A percentile compares a stretch with the other conserved stretches of the same genome.
phyloP scores from a whole-genome alignment of 2,329 filamentous ascomycete genomes.

The Penicillium freii region DNA sequence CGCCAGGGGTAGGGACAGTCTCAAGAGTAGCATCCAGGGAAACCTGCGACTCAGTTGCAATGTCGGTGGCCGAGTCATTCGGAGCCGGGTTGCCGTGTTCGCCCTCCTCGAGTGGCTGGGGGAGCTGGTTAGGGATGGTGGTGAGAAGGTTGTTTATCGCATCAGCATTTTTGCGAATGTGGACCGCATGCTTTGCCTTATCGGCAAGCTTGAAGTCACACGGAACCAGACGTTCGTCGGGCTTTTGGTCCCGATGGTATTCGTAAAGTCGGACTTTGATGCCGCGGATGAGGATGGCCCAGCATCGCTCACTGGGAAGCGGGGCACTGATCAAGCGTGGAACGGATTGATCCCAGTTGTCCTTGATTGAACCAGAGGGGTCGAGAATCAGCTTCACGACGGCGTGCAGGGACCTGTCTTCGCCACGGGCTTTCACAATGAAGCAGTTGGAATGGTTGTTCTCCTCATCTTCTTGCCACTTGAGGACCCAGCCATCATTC shows the following conservation, averaged over 20 bases:
- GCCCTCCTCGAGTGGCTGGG: not conserved
- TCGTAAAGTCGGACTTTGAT: slow-evolving; percentile 1
- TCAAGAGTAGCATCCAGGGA: not conserved
- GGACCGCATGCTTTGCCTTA: not conserved
- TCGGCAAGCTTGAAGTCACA: slow-evolving; percentile 3
- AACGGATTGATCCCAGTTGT: not conserved
- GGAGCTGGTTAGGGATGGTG: not conserved
- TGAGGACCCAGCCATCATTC: not conserved
- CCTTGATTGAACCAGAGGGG: not conserved
- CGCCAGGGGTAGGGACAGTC: not conserved
- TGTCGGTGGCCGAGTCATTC: not conserved
- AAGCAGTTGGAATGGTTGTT: not conserved
- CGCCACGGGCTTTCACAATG: not conserved
- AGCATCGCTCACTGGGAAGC: not conserved
- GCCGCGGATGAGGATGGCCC: slow-evolving; percentile 2
- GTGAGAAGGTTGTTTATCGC: not conserved
- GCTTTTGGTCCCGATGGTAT: not conserved
- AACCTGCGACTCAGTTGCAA: not conserved
- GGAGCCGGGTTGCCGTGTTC: not conserved
- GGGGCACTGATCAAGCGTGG: not conserved
- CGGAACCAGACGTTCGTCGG: not conserved
- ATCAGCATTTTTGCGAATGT: not conserved
- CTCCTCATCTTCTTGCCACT: not conserved
- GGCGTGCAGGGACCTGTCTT: not conserved
- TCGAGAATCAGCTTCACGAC: not conserved